Conservation (phyloP, 805 yeast species). For the Nakazawaea wyomingensis region DNA sequence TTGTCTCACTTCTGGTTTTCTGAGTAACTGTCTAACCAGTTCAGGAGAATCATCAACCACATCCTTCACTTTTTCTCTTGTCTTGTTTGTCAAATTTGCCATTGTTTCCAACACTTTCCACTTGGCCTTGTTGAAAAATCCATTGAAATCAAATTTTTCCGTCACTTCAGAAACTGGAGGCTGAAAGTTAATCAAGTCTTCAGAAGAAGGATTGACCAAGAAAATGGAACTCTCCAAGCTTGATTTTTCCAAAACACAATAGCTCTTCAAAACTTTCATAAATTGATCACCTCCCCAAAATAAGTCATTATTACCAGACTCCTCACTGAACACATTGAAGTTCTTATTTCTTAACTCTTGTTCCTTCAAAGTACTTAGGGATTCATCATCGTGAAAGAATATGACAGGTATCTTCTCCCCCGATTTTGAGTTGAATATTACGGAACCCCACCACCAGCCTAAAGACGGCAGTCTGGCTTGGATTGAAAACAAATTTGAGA, state of each 20-base stretch:
- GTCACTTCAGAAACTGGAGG: constrained; percentile 36
- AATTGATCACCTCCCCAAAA: constrained; percentile 94
- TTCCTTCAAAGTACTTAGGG: constrained; percentile 64
- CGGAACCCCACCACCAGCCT: constrained; percentile 91
- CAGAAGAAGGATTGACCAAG: constrained; percentile 72
- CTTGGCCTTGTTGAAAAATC: constrained; percentile 60
- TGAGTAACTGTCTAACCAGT: constrained; percentile 51
- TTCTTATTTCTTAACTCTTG: constrained; percentile 54
- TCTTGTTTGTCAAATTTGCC: constrained; percentile 68
- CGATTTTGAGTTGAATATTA: constrained; percentile 63
- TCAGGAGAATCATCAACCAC: constrained; percentile 56
- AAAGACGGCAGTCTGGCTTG: constrained; percentile 79
- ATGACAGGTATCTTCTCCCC: constrained; percentile 72
- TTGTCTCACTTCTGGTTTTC: constrained; percentile 72
- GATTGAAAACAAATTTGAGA: constrained; percentile 64
- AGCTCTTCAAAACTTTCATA: constrained; percentile 44
- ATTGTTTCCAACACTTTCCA: constrained; percentile 85
- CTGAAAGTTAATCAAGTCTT: constrained; percentile 55
- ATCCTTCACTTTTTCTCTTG: constrained; percentile 59
- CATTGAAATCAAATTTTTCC: constrained; percentile 31
- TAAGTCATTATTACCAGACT: constrained; percentile 40
- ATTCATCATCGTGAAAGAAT: constrained; percentile 89
- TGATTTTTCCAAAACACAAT: constrained; percentile 62
- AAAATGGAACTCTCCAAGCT: constrained; percentile 67
- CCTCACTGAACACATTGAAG: constrained; percentile 70